Percentiles rank a stretch among this genome's conserved stretches.
Conservation (phyloP, 2,329 filamentous ascomycete species). For the Aspergillus melleus region DNA sequence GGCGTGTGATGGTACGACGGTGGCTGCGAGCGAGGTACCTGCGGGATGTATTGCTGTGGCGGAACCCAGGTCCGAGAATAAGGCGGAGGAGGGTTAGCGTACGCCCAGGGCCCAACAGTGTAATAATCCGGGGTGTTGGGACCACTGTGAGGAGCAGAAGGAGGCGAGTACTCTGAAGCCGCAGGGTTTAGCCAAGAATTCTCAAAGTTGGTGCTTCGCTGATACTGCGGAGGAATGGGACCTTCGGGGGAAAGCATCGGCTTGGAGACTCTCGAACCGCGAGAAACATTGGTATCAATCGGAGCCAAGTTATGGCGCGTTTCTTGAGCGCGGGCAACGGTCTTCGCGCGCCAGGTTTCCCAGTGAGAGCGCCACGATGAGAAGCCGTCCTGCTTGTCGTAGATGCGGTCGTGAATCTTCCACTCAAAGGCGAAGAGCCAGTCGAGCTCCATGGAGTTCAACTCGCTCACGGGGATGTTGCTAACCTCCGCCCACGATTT, state of each 20-base stretch:
- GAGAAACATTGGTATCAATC: slow-evolving; percentile 64
- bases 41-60: slow-evolving; percentile 37
- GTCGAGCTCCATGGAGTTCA: slow-evolving; percentile 83
- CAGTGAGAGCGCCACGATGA: slow-evolving; percentile 65
- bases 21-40: slow-evolving; percentile 44
- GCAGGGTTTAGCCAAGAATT: slow-evolving; percentile 53
- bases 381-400: slow-evolving; percentile 69
- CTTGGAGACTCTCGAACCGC: slow-evolving; percentile 52
- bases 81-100: slow-evolving; percentile 42
- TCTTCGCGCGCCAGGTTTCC: slow-evolving; percentile 61
- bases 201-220: slow-evolving; percentile 48
- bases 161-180: slow-evolving; percentile 53
- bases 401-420: slow-evolving; percentile 82
- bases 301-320: slow-evolving; percentile 56
- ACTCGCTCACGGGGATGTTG: slow-evolving; percentile 77
- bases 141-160: slow-evolving; percentile 50
- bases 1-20: slow-evolving; percentile 50
- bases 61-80: slow-evolving; percentile 44
- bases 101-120: slow-evolving; percentile 44
- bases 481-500: slow-evolving; percentile 95
- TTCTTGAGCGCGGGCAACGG: slow-evolving; percentile 47
- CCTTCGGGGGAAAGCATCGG: slow-evolving; percentile 49
- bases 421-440: slow-evolving; percentile 83
- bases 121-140: slow-evolving; percentile 51
- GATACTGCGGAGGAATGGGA: slow-evolving; percentile 52